These are phyloP conservation scores for Sechiopsis laciniata DNA, from an alignment of 306 rosid species.

Conservation along the genomic window DNA sequence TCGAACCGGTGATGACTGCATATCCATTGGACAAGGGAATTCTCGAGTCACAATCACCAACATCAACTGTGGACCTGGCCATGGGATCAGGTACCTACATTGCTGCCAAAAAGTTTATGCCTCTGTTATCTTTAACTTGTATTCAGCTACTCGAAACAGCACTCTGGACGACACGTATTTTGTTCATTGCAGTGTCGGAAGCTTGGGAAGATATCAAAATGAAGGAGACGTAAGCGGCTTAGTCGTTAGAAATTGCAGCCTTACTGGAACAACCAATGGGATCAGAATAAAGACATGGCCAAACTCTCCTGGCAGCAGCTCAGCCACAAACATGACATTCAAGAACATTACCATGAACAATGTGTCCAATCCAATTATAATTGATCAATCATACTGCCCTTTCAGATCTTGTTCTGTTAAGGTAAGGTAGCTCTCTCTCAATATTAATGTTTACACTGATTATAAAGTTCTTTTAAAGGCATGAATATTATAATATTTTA, in stretches of 20 bases:
- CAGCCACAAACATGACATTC: slow-evolving; percentile 45
- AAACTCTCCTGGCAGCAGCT: slow-evolving; percentile 39
- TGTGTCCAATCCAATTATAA: slow-evolving; percentile 48
- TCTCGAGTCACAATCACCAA: slow-evolving; percentile 34
- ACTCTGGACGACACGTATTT: background rate
- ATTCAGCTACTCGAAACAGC: background rate
- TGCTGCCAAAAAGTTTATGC: background rate
- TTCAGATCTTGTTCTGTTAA: slow-evolving; percentile 31
- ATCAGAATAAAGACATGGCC: slow-evolving; percentile 51
- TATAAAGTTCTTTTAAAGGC: background rate
- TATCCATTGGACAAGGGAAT: slow-evolving; percentile 47
- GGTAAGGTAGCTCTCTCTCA: slow-evolving; percentile 23
- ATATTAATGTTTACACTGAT: background rate
- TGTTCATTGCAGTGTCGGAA: slow-evolving; percentile 33
- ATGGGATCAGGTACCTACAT: slow-evolving; percentile 38
- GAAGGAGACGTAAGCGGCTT: slow-evolving; percentile 43
- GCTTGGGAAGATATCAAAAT: slow-evolving; percentile 42
- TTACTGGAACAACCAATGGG: slow-evolving; percentile 40
- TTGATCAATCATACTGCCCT: slow-evolving; percentile 43
- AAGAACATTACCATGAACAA: slow-evolving; percentile 44
- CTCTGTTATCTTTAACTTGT: background rate
- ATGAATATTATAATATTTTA: too few species aligned
- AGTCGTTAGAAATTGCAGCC: slow-evolving; percentile 33
- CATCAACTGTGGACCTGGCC: slow-evolving; percentile 47
- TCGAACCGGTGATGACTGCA: slow-evolving; percentile 43